Evolutionary conservation across 2,329 filamentous ascomycete genomes (phyloP), one percentile per base, ranked within the genome.

Genomic region (Lecanosticta acicola): DNA sequence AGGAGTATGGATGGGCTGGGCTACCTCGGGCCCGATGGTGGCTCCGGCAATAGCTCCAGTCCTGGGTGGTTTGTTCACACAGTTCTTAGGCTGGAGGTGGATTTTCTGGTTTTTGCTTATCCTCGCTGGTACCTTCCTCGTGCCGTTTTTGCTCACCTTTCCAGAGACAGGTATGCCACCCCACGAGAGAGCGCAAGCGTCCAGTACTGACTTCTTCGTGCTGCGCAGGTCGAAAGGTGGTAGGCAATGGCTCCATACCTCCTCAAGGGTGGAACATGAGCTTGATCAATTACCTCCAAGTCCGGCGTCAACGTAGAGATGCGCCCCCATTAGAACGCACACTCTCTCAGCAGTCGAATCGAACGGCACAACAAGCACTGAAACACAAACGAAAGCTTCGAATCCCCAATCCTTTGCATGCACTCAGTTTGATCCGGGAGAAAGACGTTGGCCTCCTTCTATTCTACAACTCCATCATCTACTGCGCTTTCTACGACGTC

Each of bases 401-500:
- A 1, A 66, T 69, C 17, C 72, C 72, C 0, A 75, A 74, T 46
- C 71, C 72, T 0, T 49, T 73, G 3, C 60, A 63, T 18, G 66
- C 68, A 0, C 56, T 75, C 19, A 52, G 55, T 5, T 63, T 75
- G 13, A 57, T 73, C 4, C 54, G 66, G 1, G 50, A 57, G 21
- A 54, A 50, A 32, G 57, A 59, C 29, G 51, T 49, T 17, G 48
- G 40, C 2, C 39, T 60, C 9, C 40, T 60, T 8, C 54, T 60
- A 1, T 44, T 57, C 43, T 58, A 53, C 53, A 59, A 53, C 48
- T 32, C 45, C 26, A 48, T 59, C 8, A 40, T 54, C 57, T 77
- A 75, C 51, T 68, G 69, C 10, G 66, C 66, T 2, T 75, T 70
- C 59, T 74, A 75, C 57, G 68, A 66, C 39, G 62, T 76, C 24